These are phyloP conservation scores for Parathielavia appendiculata DNA, from an alignment of 495 filamentous ascomycete species.

Conservation along the genomic window DNA sequence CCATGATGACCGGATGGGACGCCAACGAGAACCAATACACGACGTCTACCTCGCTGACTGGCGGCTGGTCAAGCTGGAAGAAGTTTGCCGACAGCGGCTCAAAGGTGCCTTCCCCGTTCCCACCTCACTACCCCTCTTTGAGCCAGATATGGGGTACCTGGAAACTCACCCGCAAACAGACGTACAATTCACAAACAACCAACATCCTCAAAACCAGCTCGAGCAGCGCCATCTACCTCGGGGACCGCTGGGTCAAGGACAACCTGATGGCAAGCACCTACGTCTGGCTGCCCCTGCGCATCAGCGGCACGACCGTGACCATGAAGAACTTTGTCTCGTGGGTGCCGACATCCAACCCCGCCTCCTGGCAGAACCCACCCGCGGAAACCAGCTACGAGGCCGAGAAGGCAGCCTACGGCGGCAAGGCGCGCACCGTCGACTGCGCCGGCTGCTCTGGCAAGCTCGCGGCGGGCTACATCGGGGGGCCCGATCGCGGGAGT, in stretches of 20 bases:
- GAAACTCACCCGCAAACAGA: constrained; percentile 18
- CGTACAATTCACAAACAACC: constrained; percentile 50
- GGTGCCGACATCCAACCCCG: constrained; percentile 21
- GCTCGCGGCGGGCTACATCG: constrained; percentile 50
- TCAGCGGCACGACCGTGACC: constrained; percentile 50
- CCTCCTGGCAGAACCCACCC: constrained; percentile 45
- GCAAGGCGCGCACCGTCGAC: constrained; percentile 32
- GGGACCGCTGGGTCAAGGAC: constrained; percentile 56
- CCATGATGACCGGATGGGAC: constrained; percentile 43
- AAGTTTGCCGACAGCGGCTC: constrained; percentile 52
- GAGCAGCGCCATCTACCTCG: constrained; percentile 54
- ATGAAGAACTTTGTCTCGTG: constrained; percentile 38
- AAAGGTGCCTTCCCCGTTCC: too few relatives aligned
- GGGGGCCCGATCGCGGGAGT: constrained; percentile 44
- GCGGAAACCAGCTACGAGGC: constrained; percentile 46
- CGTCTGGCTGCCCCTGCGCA: constrained; percentile 59
- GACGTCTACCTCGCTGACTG: constrained; percentile 35
- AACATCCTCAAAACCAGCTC: constrained; percentile 39
- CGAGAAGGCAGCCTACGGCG: constrained; percentile 37
- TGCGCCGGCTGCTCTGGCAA: constrained; percentile 47
- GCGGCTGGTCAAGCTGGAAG: constrained; percentile 54
- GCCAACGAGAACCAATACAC: constrained; percentile 57
- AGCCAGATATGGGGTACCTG: too few relatives aligned
- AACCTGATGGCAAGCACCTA: constrained; percentile 60
- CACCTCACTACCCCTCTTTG: not conserved